phyloP scores from a whole-genome alignment of 768 basidiomycete genomes.

The Termitomyces sp. region DNA sequence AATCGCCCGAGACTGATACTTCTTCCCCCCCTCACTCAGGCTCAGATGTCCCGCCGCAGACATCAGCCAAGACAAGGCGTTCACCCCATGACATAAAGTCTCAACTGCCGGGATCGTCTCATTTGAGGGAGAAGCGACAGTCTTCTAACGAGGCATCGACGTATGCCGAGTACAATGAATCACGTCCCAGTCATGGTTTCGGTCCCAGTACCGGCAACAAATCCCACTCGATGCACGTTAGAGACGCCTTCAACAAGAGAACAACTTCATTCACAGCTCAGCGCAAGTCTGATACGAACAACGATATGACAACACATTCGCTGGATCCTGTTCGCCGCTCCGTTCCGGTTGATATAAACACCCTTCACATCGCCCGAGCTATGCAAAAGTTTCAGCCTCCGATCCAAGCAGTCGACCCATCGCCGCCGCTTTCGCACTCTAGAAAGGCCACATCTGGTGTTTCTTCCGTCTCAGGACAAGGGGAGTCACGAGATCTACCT shows the following conservation, averaged over 20 bases:
- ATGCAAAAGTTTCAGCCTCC: neutral
- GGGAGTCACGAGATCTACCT: too few relatives aligned
- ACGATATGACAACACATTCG: neutral
- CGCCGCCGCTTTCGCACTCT: neutral
- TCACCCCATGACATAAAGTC: neutral
- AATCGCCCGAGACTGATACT: neutral
- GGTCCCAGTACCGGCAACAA: neutral
- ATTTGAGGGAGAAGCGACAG: neutral
- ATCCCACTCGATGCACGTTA: neutral
- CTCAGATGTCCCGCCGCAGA: neutral
- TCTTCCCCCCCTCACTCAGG: neutral
- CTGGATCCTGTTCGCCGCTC: neutral
- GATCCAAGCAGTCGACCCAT: neutral
- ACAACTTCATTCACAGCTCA: neutral
- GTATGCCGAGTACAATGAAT: neutral
- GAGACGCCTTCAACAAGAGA: neutral
- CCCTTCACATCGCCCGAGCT: neutral
- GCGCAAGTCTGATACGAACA: neutral
- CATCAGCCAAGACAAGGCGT: neutral
- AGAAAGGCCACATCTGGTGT: neutral
- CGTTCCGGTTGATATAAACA: neutral
- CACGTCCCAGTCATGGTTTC: neutral
- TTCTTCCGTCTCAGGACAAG: too few relatives aligned
- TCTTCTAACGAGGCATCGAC: neutral
- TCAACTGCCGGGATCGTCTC: neutral